These are phyloP conservation scores for Nothophaeocryptopus gaeumannii DNA, from an alignment of 2,329 filamentous ascomycete species.

Conservation along the genomic window DNA sequence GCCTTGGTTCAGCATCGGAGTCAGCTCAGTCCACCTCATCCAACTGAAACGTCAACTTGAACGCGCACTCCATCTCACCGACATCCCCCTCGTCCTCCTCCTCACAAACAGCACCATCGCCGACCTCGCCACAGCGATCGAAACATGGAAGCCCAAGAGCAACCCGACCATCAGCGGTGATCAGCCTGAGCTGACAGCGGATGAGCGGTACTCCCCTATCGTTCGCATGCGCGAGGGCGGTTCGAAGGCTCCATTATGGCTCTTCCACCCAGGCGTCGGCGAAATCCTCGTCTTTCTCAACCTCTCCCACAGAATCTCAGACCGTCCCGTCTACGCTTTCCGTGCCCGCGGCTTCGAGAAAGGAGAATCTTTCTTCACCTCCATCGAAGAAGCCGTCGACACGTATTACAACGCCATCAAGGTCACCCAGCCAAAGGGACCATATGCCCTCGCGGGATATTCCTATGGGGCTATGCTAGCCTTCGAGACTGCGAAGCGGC, in stretches of 20 bases:
- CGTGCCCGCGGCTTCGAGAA: conserved; percentile 45
- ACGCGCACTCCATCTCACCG: not conserved
- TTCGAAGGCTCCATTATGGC: conserved; percentile 32
- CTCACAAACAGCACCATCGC: conserved; percentile 6
- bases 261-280: conserved; percentile 40
- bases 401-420: conserved; percentile 44
- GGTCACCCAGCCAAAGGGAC: conserved; percentile 45
- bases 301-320: conserved; percentile 37
- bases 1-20: conserved; percentile 8
- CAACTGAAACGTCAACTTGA: conserved; percentile 3
- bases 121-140: conserved; percentile 3
- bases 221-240: conserved; percentile 29
- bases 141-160: not conserved
- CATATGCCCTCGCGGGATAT: conserved; percentile 54
- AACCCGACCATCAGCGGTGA: not conserved
- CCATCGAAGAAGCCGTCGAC: conserved; percentile 40
- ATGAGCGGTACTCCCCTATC: conserved; percentile 29
- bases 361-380: conserved; percentile 39
- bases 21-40: conserved; percentile 9
- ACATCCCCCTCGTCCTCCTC: conserved; percentile 4
- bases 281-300: conserved; percentile 40
- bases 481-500: conserved; percentile 50
- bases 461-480: conserved; percentile 51
- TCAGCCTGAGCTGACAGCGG: not conserved
- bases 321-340: conserved; percentile 48